phyloP scores from a whole-genome alignment of 352 stramenopile species.

The Pythium grandisporangium region DNA sequence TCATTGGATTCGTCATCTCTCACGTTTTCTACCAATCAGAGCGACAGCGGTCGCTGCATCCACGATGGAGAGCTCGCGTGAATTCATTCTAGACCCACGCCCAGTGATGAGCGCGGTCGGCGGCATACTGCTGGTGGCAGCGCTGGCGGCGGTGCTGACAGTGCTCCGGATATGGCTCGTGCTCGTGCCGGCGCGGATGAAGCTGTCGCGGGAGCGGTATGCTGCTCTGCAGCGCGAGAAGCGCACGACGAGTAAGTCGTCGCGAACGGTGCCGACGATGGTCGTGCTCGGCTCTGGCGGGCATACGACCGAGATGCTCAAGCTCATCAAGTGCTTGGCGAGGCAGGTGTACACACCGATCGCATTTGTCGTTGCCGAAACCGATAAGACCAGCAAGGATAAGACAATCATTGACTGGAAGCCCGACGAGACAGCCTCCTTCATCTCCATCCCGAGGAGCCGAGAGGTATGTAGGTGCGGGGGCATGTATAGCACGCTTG shows the following conservation, averaged over 20 bases:
- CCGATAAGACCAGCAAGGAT: conserved; percentile 85
- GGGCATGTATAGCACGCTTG: too few species aligned
- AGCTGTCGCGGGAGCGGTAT: conserved; percentile 6
- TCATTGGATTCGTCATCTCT: background rate
- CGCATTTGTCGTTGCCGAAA: conserved; percentile 85
- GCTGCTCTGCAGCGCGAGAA: conserved; percentile 4
- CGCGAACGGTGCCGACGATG: conserved; percentile 51
- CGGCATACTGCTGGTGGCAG: background rate
- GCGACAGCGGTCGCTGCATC: background rate
- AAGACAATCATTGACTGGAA: conserved; percentile 71
- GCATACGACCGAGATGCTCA: conserved; percentile 95
- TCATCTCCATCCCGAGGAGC: conserved; percentile 84
- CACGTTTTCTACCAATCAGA: background rate
- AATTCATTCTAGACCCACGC: too few species aligned
- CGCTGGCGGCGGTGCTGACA: background rate
- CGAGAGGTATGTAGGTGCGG: conserved; percentile 56
- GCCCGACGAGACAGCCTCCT: conserved; percentile 25
- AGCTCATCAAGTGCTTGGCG: conserved; percentile 84
- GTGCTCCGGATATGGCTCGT: conserved; percentile 8
- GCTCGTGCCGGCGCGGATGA: conserved; percentile 9
- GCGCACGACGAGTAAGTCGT: background rate
- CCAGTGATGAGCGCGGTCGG: too few species aligned
- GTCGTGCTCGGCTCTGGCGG: conserved; percentile 83
- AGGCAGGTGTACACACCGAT: conserved; percentile 75
- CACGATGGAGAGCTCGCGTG: conserved; percentile 3